phyloP scores from a whole-genome alignment of 768 basidiomycete species.

The Podaxis carcinomalis region DNA sequence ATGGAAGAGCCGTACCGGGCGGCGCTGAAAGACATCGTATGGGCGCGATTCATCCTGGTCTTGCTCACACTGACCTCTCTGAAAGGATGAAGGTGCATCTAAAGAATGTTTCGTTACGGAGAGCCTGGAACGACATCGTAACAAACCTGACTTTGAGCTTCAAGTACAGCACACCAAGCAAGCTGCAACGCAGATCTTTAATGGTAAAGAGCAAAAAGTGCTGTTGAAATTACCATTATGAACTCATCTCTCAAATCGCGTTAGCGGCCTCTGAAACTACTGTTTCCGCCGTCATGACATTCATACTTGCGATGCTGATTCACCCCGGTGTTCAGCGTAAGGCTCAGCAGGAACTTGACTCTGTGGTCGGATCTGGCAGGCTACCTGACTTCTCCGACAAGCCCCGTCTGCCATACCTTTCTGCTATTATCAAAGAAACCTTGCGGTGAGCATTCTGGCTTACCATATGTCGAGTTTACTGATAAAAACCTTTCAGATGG shows the following conservation, averaged over 20 bases:
- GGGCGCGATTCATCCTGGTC: background rate
- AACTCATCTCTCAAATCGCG: background rate
- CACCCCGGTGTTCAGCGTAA: conserved; percentile 1
- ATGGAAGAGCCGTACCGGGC: background rate
- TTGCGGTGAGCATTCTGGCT: conserved; percentile 11
- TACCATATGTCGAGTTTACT: background rate
- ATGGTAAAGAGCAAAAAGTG: background rate
- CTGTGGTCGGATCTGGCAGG: background rate
- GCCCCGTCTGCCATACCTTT: conserved; percentile 16
- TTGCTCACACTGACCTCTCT: background rate
- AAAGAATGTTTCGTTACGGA: background rate
- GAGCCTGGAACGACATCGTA: background rate
- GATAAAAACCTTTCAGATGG: background rate
- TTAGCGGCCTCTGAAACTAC: conserved; percentile 15
- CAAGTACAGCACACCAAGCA: background rate
- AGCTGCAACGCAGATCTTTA: background rate
- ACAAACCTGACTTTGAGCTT: background rate
- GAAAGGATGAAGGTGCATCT: background rate
- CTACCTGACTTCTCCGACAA: conserved; percentile 16
- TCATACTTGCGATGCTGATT: conserved; percentile 23
- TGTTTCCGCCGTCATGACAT: conserved; percentile 32
- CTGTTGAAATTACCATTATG: too few species aligned
- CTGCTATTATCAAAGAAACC: conserved; percentile 19
- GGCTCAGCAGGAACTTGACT: conserved; percentile 8
- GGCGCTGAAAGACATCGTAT: background rate